Evolutionary conservation across 352 stramenopile species (phyloP).

Genomic region (Phytophthora meadii): DNA sequence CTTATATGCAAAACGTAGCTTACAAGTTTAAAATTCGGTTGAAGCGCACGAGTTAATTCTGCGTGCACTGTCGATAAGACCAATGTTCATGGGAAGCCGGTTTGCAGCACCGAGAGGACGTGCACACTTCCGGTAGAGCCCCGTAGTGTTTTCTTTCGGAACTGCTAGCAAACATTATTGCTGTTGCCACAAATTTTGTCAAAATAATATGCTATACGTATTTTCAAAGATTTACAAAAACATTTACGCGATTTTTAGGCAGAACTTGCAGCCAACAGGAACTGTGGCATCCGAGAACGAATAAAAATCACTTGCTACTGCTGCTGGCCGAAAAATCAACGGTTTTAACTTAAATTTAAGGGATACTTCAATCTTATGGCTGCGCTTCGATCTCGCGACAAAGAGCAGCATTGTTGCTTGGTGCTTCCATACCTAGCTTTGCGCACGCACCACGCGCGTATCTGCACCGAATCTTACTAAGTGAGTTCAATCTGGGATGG

Average conservation of each 20-base stretch:
- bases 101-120: too few relatives aligned
- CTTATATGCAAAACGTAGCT: constrained; percentile 6
- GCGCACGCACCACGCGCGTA: not conserved
- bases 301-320: too few relatives aligned
- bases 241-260: too few relatives aligned
- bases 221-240: too few relatives aligned
- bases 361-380: not conserved
- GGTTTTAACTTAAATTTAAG: not conserved
- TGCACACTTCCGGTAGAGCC: too few relatives aligned
- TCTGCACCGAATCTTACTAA: not conserved
- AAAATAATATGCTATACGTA: too few relatives aligned
- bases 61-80: not conserved
- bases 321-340: not conserved
- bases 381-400: constrained; percentile 1
- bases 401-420: constrained; percentile 2
- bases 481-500: not conserved
- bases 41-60: constrained; percentile 16
- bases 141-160: too few relatives aligned
- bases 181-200: too few relatives aligned
- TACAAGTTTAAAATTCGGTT: constrained; percentile 8
- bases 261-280: too few relatives aligned
- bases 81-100: too few relatives aligned
- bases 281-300: too few relatives aligned
- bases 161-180: too few relatives aligned
- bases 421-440: not conserved